These are phyloP conservation scores for Yamadazyma conglobata DNA, from an alignment of 1,139 yeast species.

Conservation along the genomic window DNA sequence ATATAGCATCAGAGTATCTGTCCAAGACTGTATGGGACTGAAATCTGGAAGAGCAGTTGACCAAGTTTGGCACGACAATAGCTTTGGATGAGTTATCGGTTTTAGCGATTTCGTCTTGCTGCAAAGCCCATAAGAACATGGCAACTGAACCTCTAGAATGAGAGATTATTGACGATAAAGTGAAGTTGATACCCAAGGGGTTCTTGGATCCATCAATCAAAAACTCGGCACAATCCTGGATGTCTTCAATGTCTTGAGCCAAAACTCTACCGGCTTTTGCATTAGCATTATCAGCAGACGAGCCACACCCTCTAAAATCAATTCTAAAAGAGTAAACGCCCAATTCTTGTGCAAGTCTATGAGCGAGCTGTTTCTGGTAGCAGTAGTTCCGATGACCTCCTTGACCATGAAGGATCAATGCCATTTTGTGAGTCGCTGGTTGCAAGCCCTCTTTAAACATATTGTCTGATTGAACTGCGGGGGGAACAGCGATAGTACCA, in stretches of 20 bases:
- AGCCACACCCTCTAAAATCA: constrained; percentile 86
- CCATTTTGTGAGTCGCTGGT: constrained; percentile 39
- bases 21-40: constrained; percentile 33
- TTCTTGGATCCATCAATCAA: constrained; percentile 33
- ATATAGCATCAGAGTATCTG: constrained; percentile 28
- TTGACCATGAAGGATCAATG: constrained; percentile 64
- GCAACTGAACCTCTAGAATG: constrained; percentile 84
- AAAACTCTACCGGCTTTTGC: constrained; percentile 51
- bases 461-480: constrained; percentile 23
- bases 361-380: constrained; percentile 65
- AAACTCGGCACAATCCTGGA: constrained; percentile 51
- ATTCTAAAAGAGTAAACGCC: constrained; percentile 69
- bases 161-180: constrained; percentile 55
- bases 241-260: constrained; percentile 64
- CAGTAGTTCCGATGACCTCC: constrained; percentile 83
- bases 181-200: constrained; percentile 36
- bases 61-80: constrained; percentile 54
- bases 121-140: constrained; percentile 68
- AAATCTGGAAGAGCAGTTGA: constrained; percentile 73
- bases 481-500: constrained; percentile 42
- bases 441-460: constrained; percentile 25
- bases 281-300: constrained; percentile 55
- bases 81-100: constrained; percentile 22
- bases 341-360: constrained; percentile 50
- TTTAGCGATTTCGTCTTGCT: constrained; percentile 33